Base-by-base conservation (phyloP, 768 basidiomycete genomes). In the Hydnomerulius pinastri region DNA sequence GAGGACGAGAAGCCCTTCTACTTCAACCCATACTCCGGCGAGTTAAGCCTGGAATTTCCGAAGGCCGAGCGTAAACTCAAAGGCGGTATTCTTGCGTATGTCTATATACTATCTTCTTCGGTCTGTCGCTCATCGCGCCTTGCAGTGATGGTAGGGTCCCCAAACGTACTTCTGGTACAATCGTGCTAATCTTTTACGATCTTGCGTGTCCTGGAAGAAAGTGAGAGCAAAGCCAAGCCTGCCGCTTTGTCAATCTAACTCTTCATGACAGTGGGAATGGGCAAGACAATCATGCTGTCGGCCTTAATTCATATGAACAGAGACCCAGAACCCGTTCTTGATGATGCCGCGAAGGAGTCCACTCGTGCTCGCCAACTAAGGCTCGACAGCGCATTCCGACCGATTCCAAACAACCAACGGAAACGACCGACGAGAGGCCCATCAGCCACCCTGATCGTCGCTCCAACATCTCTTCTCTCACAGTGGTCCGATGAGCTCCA, bases 401-500 rank as follows among this genome's bases (percentile, higher is more conserved):
- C 80, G 15, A 68, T 69, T 4, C 58, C 69, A 6, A 57, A 65
- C 25, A 70, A 71, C 12, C 72, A 71, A 49, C 49, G 44, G 50
- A 44, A 55, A 37, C 58, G 61, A 30, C 51, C 66, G 25, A 43
- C 47, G 3, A 67, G 60, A 17, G 68, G 70, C 6, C 73, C 73
- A 7, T 77, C 77, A 6, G 88, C 90, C 0, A 98, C 95, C 4
- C 73, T 98, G 6, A 87, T 98, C 39, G 88, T 98, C 24, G 92
- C 92, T 12, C 96, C 96, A 1, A 90, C 95, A 5, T 93, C 92
- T 9, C 74, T 98, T 29, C 75, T 98, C 4, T 72, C 79, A n/a
- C 96, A 98, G 65, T 98, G 96, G 96, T 77, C 82, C n/a, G 85
- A 88, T 36, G 96, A 98, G 63, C 73, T 98, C n/a, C 74, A 83